phyloP scores from a whole-genome alignment of 129 eudicot genomes.

The Centaurea solstitialis region DNA sequence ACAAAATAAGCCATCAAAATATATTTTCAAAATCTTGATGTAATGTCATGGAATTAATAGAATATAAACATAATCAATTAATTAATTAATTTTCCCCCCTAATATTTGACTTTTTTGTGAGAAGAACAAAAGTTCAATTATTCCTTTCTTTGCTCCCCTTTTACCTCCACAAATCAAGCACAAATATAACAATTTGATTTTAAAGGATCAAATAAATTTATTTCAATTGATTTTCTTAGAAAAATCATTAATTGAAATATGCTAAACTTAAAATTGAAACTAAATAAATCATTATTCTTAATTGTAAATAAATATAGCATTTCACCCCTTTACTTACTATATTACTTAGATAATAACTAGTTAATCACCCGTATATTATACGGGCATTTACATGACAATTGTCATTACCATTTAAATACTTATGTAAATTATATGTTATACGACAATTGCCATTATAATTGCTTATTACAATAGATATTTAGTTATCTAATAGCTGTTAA shows the following conservation, averaged over 20 bases:
- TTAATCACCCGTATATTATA: too few species aligned
- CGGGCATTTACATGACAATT: too few species aligned
- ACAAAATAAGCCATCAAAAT: slow-evolving; percentile 25
- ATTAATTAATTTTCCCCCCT: not conserved
- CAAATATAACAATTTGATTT: not conserved
- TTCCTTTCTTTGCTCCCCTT: slow-evolving; percentile 41
- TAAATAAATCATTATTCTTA: not conserved
- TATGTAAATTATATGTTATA: too few species aligned
- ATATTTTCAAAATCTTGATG: slow-evolving; percentile 17
- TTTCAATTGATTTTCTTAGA: not conserved
- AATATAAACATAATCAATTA: not conserved
- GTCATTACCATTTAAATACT: too few species aligned
- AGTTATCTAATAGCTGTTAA: too few species aligned
- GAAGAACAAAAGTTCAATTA: slow-evolving; percentile 40
- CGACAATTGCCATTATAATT: too few species aligned
- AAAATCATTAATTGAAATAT: not conserved
- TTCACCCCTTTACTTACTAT: not conserved
- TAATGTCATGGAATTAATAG: not conserved
- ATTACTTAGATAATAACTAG: not conserved
- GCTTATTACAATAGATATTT: too few species aligned
- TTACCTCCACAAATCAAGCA: slow-evolving; percentile 43
- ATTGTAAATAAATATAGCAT: not conserved
- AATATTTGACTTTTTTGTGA: slow-evolving; percentile 33
- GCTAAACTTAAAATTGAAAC: not conserved
- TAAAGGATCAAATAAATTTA: too few species aligned